Evolutionary conservation across 2,329 filamentous ascomycete species (phyloP).

Genomic region (Fusarium redolens): DNA sequence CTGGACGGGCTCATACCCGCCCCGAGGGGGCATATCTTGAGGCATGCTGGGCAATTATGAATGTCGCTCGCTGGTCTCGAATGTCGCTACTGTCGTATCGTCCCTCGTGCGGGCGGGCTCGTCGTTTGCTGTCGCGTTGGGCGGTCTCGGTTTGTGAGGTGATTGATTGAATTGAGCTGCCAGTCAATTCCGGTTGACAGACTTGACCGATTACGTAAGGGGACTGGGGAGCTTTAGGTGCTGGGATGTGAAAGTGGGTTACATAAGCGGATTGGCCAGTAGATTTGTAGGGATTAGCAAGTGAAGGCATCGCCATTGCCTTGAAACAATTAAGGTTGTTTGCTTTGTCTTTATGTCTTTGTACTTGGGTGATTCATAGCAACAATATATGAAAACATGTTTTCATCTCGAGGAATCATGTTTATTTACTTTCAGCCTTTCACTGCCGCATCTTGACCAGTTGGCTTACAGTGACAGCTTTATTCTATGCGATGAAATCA

Average conservation of each 20-base stretch:
- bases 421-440: not conserved
- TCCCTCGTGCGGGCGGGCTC: constrained; percentile 34
- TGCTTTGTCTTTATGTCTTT: not conserved
- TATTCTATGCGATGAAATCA: not conserved
- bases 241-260: not conserved
- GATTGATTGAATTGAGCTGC: constrained; percentile 42
- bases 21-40: constrained; percentile 95
- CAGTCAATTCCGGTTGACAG: constrained; percentile 28
- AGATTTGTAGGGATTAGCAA: constrained; percentile 33
- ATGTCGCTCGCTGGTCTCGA: constrained; percentile 17
- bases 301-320: constrained; percentile 28
- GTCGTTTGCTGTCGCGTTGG: constrained; percentile 6
- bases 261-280: constrained; percentile 30
- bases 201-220: constrained; percentile 43
- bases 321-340: not conserved
- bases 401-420: not conserved
- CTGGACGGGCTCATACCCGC: constrained; percentile 96
- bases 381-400: not conserved
- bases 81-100: constrained; percentile 4
- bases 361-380: too few relatives aligned
- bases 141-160: constrained; percentile 39
- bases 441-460: not conserved
- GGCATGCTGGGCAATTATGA: constrained; percentile 73
- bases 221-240: not conserved
- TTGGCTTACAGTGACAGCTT: constrained; percentile 12